Conservation (phyloP, 2,329 filamentous ascomycete genomes). For the Trichoderma asperellum region DNA sequence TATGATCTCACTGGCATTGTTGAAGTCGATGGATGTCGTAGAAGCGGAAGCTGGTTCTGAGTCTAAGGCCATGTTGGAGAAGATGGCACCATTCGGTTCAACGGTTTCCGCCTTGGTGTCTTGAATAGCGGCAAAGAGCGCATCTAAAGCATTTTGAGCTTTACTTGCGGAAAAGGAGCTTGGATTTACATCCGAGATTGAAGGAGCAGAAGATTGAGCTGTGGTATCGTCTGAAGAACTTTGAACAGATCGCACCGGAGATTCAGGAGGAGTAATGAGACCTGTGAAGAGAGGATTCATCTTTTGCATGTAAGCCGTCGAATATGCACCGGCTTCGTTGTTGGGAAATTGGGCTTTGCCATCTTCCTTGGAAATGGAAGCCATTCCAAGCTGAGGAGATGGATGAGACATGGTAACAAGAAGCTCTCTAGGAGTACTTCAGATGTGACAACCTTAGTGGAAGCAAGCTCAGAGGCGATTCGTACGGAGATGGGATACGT, state of each 20-base stretch:
- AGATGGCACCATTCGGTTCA: not conserved
- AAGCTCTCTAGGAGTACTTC: not conserved
- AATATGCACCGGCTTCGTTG: not conserved
- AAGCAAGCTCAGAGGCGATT: not conserved
- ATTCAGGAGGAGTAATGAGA: constrained; percentile 33
- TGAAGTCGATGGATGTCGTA: constrained; percentile 25
- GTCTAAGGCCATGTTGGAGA: not conserved
- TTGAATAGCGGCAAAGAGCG: not conserved
- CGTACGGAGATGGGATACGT: not conserved
- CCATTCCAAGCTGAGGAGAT: not conserved
- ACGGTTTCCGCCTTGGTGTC: not conserved
- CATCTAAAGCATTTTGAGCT: not conserved
- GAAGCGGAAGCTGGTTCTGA: not conserved
- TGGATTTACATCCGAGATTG: not conserved
- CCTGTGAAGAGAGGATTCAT: constrained; percentile 24
- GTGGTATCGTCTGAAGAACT: not conserved
- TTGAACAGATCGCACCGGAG: constrained; percentile 24
- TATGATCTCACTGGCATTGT: constrained; percentile 34
- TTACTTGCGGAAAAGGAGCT: not conserved
- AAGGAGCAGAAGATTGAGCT: not conserved
- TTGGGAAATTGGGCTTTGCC: not conserved
- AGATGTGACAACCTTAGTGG: not conserved
- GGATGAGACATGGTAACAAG: constrained; percentile 6
- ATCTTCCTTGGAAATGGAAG: not conserved
- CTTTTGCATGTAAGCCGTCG: constrained; percentile 6